These are phyloP conservation scores for Blastocystis sp. DNA, from an alignment of 352 stramenopile species.

Conservation along the genomic window DNA sequence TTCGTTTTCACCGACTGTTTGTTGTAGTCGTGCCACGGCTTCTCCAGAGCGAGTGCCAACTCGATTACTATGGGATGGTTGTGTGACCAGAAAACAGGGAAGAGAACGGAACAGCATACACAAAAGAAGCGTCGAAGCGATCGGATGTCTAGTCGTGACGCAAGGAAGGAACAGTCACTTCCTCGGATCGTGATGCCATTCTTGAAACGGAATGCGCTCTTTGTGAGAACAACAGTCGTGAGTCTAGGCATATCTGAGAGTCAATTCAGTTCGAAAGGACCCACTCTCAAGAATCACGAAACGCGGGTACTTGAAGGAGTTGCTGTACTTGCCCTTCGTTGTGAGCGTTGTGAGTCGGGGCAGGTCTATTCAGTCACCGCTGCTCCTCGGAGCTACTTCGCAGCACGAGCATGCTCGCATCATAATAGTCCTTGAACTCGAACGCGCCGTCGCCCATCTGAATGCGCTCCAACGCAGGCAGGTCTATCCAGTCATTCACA, in stretches of 20 bases:
- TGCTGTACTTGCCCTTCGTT: no score
- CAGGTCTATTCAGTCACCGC: neutral
- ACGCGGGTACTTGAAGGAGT: neutral
- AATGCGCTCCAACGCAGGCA: neutral
- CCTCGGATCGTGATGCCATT: no score
- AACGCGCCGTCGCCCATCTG: neutral
- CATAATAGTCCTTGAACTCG: neutral
- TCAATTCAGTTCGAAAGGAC: neutral
- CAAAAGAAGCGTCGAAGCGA: no score
- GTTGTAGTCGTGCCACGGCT: no score
- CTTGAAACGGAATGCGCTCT: no score
- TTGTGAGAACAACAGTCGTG: neutral
- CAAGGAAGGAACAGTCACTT: no score
- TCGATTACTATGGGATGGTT: no score
- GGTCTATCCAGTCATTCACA: neutral
- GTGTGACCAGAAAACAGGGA: no score
- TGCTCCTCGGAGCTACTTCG: neutral
- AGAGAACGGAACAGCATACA: no score
- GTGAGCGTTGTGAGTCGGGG: neutral
- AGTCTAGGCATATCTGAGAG: constrained; percentile 8
- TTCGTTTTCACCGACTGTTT: no score
- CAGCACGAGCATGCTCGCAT: neutral
- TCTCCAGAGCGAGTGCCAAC: no score
- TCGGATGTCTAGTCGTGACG: no score
- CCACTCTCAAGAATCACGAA: neutral